These are phyloP conservation scores for Leccinum subtestaceum DNA, from an alignment of 768 basidiomycete genomes.

Conservation along the genomic window DNA sequence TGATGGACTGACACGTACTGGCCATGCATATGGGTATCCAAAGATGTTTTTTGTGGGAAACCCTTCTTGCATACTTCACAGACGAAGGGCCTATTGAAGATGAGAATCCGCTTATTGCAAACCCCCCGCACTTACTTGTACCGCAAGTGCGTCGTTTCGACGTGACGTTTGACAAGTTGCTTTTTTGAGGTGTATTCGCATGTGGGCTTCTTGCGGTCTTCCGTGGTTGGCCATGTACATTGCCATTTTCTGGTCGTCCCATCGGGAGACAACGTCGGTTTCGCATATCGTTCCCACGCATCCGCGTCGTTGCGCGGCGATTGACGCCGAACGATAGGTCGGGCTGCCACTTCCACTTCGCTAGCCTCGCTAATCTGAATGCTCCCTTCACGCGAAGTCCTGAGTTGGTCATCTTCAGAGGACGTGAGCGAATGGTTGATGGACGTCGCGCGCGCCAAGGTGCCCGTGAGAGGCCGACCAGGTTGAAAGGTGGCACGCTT, in stretches of 20 bases:
- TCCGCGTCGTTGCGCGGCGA: slow-evolving; percentile 30
- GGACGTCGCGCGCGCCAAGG: slow-evolving; percentile 17
- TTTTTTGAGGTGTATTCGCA: slow-evolving; percentile 52
- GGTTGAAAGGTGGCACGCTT: slow-evolving; percentile 4
- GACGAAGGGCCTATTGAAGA: slow-evolving; percentile 42
- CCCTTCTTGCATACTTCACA: slow-evolving; percentile 52
- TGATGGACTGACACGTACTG: slow-evolving; percentile 37
- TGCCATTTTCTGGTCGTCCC: slow-evolving; percentile 37
- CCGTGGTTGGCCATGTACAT: slow-evolving; percentile 41
- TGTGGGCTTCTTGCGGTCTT: slow-evolving; percentile 29
- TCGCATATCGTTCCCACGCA: slow-evolving; percentile 34
- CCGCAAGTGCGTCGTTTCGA: slow-evolving; percentile 59
- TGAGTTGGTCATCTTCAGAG: slow-evolving; percentile 30
- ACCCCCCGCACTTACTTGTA: slow-evolving; percentile 46
- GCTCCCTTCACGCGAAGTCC: slow-evolving; percentile 30
- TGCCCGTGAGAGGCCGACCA: slow-evolving; percentile 7
- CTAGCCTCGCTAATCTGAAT: slow-evolving; percentile 32
- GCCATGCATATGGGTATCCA: slow-evolving; percentile 55
- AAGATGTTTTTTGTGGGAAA: slow-evolving; percentile 59
- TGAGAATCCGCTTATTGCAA: slow-evolving; percentile 15
- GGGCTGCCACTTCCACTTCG: slow-evolving; percentile 20
- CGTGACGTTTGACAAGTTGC: slow-evolving; percentile 67
- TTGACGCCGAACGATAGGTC: slow-evolving; percentile 19
- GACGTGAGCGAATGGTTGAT: slow-evolving; percentile 19
- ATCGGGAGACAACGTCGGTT: slow-evolving; percentile 32